phyloP scores from a whole-genome alignment of 805 yeast genomes.

The Suhomyces xylopsoci region DNA sequence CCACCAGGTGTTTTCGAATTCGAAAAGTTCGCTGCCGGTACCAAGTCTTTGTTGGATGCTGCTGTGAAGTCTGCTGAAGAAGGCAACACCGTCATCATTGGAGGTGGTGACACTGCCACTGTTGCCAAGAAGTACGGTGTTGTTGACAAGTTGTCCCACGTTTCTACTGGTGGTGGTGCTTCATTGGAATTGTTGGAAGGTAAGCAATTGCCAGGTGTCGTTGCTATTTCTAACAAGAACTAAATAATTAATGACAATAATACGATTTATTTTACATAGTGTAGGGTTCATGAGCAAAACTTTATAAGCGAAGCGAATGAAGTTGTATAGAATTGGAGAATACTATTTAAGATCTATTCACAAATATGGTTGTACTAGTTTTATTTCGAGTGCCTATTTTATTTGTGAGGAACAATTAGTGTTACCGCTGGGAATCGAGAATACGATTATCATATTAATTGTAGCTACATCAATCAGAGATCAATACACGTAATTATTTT shows the following conservation, averaged over 20 bases:
- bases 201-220: conserved; percentile 97
- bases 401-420: too few species aligned
- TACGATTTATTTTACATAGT: neutral
- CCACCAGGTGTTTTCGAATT: conserved; percentile 99
- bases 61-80: conserved; percentile 80
- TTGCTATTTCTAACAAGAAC: conserved; percentile 74
- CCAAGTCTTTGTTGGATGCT: conserved; percentile 86
- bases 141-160: conserved; percentile 94
- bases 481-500: too few species aligned
- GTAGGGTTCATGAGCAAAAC: too few species aligned
- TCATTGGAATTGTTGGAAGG: conserved; percentile 98
- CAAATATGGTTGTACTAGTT: too few species aligned
- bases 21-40: conserved; percentile 86
- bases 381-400: too few species aligned
- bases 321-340: too few species aligned
- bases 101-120: conserved; percentile 99
- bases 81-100: conserved; percentile 94
- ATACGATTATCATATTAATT: too few species aligned
- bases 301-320: too few species aligned
- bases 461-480: too few species aligned
- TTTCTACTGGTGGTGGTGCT: conserved; percentile 99
- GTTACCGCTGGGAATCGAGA: too few species aligned
- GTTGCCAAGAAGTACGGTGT: conserved; percentile 98
- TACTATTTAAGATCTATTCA: too few species aligned
- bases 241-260: neutral